Evolutionary conservation across 2,329 filamentous ascomycete genomes (phyloP).

Genomic region (Pseudogymnoascus sp.): DNA sequence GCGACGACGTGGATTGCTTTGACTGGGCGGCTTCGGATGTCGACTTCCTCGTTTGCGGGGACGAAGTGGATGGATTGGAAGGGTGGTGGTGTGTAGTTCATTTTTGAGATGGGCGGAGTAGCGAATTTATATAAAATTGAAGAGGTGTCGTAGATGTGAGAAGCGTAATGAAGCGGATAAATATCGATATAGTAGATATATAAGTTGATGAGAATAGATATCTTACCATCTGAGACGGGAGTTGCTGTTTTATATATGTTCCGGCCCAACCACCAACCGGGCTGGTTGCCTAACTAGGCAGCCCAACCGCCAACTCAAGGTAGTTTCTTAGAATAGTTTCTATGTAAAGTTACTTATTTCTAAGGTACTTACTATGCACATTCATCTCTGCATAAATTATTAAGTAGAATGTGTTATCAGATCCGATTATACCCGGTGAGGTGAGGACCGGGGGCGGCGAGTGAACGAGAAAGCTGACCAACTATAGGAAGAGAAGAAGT

Average conservation of each 20-base stretch:
- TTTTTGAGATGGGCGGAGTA: background rate
- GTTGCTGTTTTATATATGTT: background rate
- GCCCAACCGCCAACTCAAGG: too few species aligned
- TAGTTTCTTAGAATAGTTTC: too few species aligned
- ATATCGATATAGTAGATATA: background rate
- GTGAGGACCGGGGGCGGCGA: too few species aligned
- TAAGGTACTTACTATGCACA: too few species aligned
- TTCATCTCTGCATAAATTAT: too few species aligned
- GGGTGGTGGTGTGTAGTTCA: background rate
- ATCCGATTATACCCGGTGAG: background rate
- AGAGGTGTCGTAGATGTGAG: background rate
- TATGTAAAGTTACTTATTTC: too few species aligned
- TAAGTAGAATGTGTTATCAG: too few species aligned
- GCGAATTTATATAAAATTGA: background rate
- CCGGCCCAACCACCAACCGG: too few species aligned
- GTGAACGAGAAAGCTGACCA: too few species aligned
- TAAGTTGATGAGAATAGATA: background rate
- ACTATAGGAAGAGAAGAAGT: too few species aligned
- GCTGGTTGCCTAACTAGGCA: too few species aligned
- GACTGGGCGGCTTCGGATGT: background rate
- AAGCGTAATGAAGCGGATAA: background rate
- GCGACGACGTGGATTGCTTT: background rate
- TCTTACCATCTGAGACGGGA: background rate
- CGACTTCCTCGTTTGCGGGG: background rate
- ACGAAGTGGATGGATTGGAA: background rate